Base-by-base conservation (phyloP, 164 flowering plant species). In the Warburgia ugandensis region DNA sequence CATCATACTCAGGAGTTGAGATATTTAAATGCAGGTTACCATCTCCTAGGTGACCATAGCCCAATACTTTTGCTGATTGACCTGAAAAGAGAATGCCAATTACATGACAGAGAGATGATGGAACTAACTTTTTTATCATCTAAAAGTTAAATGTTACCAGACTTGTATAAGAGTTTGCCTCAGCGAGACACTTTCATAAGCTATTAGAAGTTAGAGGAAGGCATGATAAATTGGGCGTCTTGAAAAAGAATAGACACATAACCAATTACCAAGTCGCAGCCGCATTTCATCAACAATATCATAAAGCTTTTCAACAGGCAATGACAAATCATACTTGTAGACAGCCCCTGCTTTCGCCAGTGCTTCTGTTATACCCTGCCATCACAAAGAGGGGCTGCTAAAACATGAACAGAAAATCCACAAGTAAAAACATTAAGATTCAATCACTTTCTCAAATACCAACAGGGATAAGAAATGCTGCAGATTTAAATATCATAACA, bases 11-110 rank as follows among this genome's bases (percentile, higher is more conserved):
- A 22, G 80, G 75, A 29, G 78, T 64, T 46, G 96, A 88, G 51
- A 94, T 72, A 63, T 94, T 89, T 35, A 94, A 80, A 74, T 94
- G 99, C 71, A 94, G 69, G 73, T 94, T 94, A 9, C 80, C 82
- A 75, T 94, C 99, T 62, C 99, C 99, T 57, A 94, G 95, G 70
- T 94, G 99, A 46, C 99, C 97, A 64, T 79, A 88, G 33, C 81
- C 97, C 53, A 88, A 29, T 25, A 86, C 97, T 61, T 77, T 82
- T 32, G 84, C 96, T 23, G 77, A 60, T 29, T 67, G 54, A 71
- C 86, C 99, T 87, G 63, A 29, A 58, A 48, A 52, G 37, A 31
- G 14, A 17, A 38, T 26, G 38, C 20, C 2, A 16, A n/a, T 25
- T n/a, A 22, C 28, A 5, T n/a, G 35, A 17, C 6, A 8, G 19